Evolutionary conservation across 1,284 basidiomycete genomes (phyloP).

Genomic region (Coniferiporia weirii): DNA sequence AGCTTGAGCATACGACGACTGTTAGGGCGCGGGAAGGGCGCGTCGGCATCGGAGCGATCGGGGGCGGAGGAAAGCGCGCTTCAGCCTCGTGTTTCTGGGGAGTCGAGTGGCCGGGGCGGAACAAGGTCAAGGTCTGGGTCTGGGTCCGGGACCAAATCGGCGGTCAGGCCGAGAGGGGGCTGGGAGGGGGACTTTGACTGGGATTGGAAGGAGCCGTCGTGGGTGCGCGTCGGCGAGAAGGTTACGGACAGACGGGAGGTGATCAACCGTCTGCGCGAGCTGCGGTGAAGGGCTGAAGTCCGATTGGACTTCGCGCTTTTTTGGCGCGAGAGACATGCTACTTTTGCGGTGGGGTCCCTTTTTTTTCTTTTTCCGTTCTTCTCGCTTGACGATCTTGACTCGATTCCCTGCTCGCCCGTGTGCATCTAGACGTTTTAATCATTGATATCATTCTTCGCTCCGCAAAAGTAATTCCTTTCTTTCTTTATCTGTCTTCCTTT

Average conservation of each 20-base stretch:
- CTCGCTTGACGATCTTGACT: no score
- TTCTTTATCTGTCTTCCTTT: no score
- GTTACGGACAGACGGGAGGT: slow-evolving; percentile 2
- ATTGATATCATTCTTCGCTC: no score
- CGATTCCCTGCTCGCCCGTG: no score
- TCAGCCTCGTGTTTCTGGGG: not conserved
- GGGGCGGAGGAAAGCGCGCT: not conserved
- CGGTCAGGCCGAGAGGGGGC: not conserved
- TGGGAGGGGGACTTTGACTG: not conserved
- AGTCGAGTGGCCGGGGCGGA: not conserved
- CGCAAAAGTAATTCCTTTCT: no score
- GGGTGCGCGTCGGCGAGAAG: slow-evolving; percentile 2
- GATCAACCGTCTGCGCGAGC: slow-evolving; percentile 1
- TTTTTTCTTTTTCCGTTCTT: no score
- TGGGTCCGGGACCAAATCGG: not conserved
- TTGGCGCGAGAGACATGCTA: no score
- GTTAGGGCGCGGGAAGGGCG: not conserved
- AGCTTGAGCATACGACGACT: not conserved
- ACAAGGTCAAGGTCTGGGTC: not conserved
- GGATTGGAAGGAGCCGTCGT: not conserved
- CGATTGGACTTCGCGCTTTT: no score
- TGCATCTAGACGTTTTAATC: no score
- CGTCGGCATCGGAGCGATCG: not conserved
- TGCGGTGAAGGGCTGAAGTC: slow-evolving; percentile 1
- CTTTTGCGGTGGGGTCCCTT: no score